phyloP scores from a whole-genome alignment of 371 early-diverging fungal species.

The Funneliformis caledonium region DNA sequence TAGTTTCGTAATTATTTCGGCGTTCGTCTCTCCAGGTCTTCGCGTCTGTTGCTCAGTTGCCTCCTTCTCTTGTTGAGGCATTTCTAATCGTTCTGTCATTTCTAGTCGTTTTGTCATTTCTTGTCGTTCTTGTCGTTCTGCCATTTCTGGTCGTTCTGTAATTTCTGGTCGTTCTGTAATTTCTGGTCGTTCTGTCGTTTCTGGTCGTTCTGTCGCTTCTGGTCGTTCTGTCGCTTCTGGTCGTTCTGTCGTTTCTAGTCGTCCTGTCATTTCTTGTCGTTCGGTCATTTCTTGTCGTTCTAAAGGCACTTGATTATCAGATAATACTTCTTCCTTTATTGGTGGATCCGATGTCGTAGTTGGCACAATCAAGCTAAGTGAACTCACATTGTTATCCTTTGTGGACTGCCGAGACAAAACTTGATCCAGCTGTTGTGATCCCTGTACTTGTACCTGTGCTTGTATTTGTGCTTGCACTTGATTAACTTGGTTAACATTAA shows the following conservation, averaged over 20 bases:
- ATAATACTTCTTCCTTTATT: not conserved
- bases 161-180: too few species aligned
- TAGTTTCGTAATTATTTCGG: slow-evolving; percentile 12
- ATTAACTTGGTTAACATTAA: not conserved
- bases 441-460: not conserved
- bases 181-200: too few species aligned
- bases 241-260: too few species aligned
- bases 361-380: not conserved
- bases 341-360: not conserved
- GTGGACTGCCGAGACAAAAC: not conserved
- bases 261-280: too few species aligned
- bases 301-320: not conserved
- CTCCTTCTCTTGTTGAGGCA: not conserved
- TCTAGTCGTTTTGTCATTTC: not conserved
- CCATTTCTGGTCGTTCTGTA: too few species aligned
- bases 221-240: too few species aligned
- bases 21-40: not conserved
- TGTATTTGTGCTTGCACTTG: too few species aligned
- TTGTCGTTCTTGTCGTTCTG: not conserved
- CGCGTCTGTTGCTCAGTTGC: not conserved
- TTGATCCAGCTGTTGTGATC: not conserved
- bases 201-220: too few species aligned
- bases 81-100: not conserved
- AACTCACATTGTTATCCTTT: not conserved
- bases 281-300: not conserved